phyloP scores from a whole-genome alignment of 2,329 filamentous ascomycete species.

The Monosporascus sp. region DNA sequence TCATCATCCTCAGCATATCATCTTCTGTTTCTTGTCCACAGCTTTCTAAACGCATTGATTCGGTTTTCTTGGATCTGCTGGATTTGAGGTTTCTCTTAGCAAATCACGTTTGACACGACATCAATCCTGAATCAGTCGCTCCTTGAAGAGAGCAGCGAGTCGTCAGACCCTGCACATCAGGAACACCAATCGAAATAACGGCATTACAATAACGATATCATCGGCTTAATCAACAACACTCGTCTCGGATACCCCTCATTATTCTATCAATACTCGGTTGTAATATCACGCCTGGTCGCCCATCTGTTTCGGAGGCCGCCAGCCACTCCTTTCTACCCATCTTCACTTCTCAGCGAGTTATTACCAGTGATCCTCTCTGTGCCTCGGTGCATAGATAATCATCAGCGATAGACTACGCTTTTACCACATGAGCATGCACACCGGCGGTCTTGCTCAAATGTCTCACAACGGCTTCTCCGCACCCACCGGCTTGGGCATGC shows the following conservation, averaged over 20 bases:
- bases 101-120: conserved; percentile 27
- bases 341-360: conserved; percentile 25
- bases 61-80: conserved; percentile 24
- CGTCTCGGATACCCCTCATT: conserved; percentile 9
- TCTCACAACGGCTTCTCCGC: conserved; percentile 77
- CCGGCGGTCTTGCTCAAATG: conserved; percentile 99
- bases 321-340: conserved; percentile 22
- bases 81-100: conserved; percentile 21
- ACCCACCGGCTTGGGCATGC: conserved; percentile 68
- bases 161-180: neutral
- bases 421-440: conserved; percentile 62
- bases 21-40: conserved; percentile 28
- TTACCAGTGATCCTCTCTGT: conserved; percentile 1
- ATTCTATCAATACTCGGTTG: conserved; percentile 23
- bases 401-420: conserved; percentile 13
- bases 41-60: conserved; percentile 20
- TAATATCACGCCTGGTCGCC: conserved; percentile 27
- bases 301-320: conserved; percentile 20
- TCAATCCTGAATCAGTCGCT: conserved; percentile 12
- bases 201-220: conserved; percentile 10
- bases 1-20: conserved; percentile 14
- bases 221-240: conserved; percentile 17
- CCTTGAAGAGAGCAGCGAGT: conserved; percentile 12
- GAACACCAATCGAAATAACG: no score
- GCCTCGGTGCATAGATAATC: conserved; percentile 11